phyloP scores from a whole-genome alignment of 805 yeast species.

The Saccharomyces kudriavzevii region DNA sequence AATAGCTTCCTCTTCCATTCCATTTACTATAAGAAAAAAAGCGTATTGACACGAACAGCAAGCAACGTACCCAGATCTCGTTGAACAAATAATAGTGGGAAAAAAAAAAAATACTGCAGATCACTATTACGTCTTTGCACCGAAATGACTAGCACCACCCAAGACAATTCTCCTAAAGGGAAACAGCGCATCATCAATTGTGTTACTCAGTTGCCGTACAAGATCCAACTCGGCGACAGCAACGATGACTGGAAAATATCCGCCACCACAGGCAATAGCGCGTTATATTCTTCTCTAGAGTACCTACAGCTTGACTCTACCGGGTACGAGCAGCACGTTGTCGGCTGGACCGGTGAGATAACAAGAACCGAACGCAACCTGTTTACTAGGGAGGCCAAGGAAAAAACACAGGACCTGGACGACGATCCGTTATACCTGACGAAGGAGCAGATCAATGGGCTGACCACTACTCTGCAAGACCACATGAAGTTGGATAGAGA shows the following conservation, averaged over 20 bases:
- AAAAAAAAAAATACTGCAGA: not conserved
- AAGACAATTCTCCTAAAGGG: conserved; percentile 1
- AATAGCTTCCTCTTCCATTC: not conserved
- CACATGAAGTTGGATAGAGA: conserved; percentile 41
- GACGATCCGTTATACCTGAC: conserved; percentile 58
- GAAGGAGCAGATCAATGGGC: conserved; percentile 43
- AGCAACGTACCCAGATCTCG: not conserved
- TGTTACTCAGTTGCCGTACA: conserved; percentile 32
- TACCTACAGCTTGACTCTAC: conserved; percentile 51
- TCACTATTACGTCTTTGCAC: not conserved
- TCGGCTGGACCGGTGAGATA: conserved; percentile 96
- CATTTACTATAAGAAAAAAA: not conserved
- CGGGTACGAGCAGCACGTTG: conserved; percentile 78
- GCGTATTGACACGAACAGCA: not conserved
- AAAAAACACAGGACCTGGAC: conserved; percentile 22
- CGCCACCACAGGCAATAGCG: conserved; percentile 73
- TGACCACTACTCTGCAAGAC: conserved; percentile 28
- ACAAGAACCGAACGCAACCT: conserved; percentile 10
- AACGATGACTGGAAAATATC: conserved; percentile 45
- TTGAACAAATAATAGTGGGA: not conserved
- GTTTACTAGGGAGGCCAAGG: conserved; percentile 2
- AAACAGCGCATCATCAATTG: conserved; percentile 30
- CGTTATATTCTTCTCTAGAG: conserved; percentile 67
- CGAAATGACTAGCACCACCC: conserved; percentile 1
- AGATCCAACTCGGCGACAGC: conserved; percentile 26